A percentile compares a stretch with the other conserved stretches of the same genome.
Conservation (phyloP, 345 rosid genomes). For the rapeseed (Brassica napus) region DNA sequence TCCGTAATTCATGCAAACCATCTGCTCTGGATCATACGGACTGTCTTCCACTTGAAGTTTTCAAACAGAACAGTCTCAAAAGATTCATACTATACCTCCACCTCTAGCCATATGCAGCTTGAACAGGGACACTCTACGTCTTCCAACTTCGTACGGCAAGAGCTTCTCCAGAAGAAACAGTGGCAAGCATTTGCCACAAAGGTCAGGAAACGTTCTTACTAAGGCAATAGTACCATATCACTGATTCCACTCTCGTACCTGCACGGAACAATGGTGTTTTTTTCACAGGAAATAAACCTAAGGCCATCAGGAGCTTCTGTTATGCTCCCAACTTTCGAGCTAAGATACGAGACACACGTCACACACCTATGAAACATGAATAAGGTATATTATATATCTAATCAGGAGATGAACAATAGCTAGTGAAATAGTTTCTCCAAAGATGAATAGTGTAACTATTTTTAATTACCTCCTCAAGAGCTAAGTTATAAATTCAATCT, state of each 20-base stretch:
- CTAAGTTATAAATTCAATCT: slow-evolving; percentile 15
- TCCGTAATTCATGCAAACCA: slow-evolving; percentile 98
- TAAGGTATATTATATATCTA: slow-evolving; percentile 43
- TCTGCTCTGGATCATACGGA: slow-evolving; percentile 89
- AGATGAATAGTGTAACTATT: slow-evolving; percentile 6
- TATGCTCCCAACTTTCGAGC: slow-evolving; percentile 84
- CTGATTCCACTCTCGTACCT: slow-evolving; percentile 49
- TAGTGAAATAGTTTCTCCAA: background rate
- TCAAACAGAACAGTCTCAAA: background rate
- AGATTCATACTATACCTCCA: slow-evolving; percentile 63
- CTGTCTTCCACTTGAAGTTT: slow-evolving; percentile 76
- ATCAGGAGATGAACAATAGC: background rate
- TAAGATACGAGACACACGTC: slow-evolving; percentile 71
- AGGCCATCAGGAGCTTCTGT: slow-evolving; percentile 64
- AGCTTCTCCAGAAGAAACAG: slow-evolving; percentile 98
- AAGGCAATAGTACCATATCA: slow-evolving; percentile 8
- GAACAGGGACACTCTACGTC: slow-evolving; percentile 77
- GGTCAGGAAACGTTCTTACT: slow-evolving; percentile 32
- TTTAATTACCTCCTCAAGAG: slow-evolving; percentile 64
- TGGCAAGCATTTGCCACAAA: slow-evolving; percentile 50
- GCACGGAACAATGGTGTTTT: slow-evolving; percentile 57
- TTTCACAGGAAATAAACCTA: slow-evolving; percentile 67
- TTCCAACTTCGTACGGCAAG: slow-evolving; percentile 88
- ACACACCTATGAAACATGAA: slow-evolving; percentile 76
- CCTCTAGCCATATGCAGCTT: slow-evolving; percentile 97